These are phyloP conservation scores for Pneumocystis murina DNA, from an alignment of 1,139 yeast species.

Conservation along the genomic window DNA sequence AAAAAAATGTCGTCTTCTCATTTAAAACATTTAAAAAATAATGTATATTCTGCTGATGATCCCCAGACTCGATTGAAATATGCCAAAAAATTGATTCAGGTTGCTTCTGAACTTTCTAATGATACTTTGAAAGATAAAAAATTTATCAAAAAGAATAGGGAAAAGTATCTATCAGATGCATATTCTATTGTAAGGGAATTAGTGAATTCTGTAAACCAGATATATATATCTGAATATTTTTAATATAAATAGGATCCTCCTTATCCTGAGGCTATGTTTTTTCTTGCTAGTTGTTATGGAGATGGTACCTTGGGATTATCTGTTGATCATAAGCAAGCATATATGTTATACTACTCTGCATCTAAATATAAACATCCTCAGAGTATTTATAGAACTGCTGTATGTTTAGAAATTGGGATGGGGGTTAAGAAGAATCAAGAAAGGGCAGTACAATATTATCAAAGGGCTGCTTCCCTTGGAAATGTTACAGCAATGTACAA, in stretches of 20 bases:
- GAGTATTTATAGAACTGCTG: conserved; percentile 52
- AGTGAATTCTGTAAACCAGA: conserved; percentile 19
- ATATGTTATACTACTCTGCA: conserved; percentile 41
- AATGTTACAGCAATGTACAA: conserved; percentile 52
- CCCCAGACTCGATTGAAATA: conserved; percentile 34
- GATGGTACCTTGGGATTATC: conserved; percentile 39
- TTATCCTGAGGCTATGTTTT: conserved; percentile 35
- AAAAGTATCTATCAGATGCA: conserved; percentile 41
- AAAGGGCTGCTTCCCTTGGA: conserved; percentile 42
- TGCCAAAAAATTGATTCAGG: conserved; percentile 36
- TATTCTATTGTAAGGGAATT: conserved; percentile 42
- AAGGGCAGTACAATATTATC: conserved; percentile 39
- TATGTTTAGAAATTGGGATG: conserved; percentile 51
- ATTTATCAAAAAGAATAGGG: conserved; percentile 36
- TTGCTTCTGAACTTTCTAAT: conserved; percentile 27
- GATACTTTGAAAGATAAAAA: conserved; percentile 28
- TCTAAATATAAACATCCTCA: conserved; percentile 41
- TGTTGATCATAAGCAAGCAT: conserved; percentile 44
- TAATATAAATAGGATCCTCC: conserved; percentile 10
- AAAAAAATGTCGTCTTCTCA: neutral
- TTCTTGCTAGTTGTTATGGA: conserved; percentile 47
- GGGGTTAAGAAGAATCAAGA: conserved; percentile 36
- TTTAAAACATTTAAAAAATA: neutral
- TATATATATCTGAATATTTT: neutral
- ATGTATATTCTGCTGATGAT: conserved; percentile 4